Evolutionary conservation across 495 filamentous ascomycete genomes (phyloP), one percentile per base, ranked within the genome.

Genomic region (Tetracladium marchalianum): DNA sequence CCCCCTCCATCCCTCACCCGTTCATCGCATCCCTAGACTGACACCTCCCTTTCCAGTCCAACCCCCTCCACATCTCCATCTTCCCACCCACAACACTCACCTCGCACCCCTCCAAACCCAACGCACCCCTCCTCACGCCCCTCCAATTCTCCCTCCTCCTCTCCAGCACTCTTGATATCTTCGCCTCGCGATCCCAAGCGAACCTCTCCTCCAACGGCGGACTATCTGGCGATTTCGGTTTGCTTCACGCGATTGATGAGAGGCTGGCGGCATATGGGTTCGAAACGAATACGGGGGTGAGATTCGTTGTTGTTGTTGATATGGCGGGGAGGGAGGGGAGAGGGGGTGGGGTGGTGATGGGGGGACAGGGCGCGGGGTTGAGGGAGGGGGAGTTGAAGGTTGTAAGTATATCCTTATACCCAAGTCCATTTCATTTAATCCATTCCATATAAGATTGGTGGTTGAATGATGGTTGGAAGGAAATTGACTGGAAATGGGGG

Each of bases 261-360:
- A 77, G 87, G 10, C 69, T 97, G 16, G 87, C 88, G 13, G 78
- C 82, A 46, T 98, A 96, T 69, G 92, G 92, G 49, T 97, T 86
- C 79, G 72, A 95, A 58, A 97, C 92, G n/a, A 96, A 94, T 62
- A 97, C 93, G 5, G 90, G 90, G 5, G 78, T 90, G 24, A 89
- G 86, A 62, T 77, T 98, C 52, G 78, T 96, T 24, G 78, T 87
- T 34, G 78, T 95, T 1, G 82, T 97, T 11, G 92, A 97, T 61
- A 80, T 93, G 69, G 73, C 82, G 41, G 89, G 89, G 1, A 65
- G 72, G 16, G 35, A 60, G 13, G 39, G 54, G 39, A 52, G 62
- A 16, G 47, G 17, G 18, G 24, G 39, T 63, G 48, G 35, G 45
- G 49, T 66, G 52, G 9, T 6, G 1, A 27, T 19, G 32, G 32